Percentiles rank a stretch among this genome's conserved stretches.
Conservation (phyloP, 306 rosid species). For the Pyrus pyrifolia region DNA sequence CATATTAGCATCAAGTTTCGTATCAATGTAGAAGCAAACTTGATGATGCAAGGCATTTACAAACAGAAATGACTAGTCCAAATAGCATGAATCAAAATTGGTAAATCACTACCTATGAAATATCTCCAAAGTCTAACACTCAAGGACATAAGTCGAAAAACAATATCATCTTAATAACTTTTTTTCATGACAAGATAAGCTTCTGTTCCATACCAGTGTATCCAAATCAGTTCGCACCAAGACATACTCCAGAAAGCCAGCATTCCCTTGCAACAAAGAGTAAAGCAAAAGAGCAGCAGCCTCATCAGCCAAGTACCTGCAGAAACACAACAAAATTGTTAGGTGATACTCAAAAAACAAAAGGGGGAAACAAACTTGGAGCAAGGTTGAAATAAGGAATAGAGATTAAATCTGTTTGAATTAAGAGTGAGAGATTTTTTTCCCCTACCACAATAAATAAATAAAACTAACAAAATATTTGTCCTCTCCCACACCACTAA, state of each 20-base stretch:
- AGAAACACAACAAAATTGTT: slow-evolving; percentile 14
- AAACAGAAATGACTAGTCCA: not conserved
- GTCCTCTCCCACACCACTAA: not conserved
- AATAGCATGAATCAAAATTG: not conserved
- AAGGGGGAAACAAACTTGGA: not conserved
- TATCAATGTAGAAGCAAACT: not conserved
- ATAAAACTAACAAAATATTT: not conserved
- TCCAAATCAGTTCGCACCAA: slow-evolving; percentile 99
- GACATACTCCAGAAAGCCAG: slow-evolving; percentile 88
- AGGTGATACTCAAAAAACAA: not conserved
- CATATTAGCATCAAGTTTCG: slow-evolving; percentile 9
- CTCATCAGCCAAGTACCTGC: slow-evolving; percentile 91
- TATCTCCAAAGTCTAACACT: not conserved
- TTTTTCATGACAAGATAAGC: slow-evolving; percentile 9
- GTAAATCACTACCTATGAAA: not conserved
- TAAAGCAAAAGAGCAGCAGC: slow-evolving; percentile 87
- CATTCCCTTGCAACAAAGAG: slow-evolving; percentile 89
- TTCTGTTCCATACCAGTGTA: slow-evolving; percentile 69
- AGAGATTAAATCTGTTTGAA: not conserved
- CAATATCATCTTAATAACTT: not conserved
- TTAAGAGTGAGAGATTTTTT: not conserved
- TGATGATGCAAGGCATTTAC: not conserved
- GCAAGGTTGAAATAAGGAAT: not conserved
- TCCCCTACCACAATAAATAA: too few relatives aligned
- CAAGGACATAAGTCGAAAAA: not conserved